phyloP scores from a whole-genome alignment of 371 early-diverging fungal species.

The Funneliformis caledonium region DNA sequence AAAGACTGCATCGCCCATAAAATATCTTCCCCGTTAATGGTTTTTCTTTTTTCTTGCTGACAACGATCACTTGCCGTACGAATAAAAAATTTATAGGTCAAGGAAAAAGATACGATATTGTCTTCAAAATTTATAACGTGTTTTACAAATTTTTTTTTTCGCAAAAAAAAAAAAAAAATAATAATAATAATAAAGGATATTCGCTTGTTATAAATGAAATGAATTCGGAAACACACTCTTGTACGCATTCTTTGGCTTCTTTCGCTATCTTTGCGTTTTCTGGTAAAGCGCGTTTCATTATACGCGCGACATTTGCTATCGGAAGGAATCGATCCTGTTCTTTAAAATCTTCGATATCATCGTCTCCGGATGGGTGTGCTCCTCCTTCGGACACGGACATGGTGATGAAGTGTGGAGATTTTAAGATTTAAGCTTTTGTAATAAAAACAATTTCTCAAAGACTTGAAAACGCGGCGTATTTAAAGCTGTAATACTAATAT shows the following conservation, averaged over 20 bases:
- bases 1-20: conserved; percentile 99
- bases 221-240: conserved; percentile 99
- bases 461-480: not conserved
- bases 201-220: conserved; percentile 99
- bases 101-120: not conserved
- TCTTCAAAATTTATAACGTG: not conserved
- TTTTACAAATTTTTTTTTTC: not conserved
- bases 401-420: not conserved
- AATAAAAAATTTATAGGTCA: conserved; percentile 16
- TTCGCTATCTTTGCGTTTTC: conserved; percentile 99
- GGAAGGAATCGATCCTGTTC: conserved; percentile 98
- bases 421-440: not conserved
- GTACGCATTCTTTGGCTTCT: conserved; percentile 98
- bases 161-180: not conserved
- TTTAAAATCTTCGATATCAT: conserved; percentile 65
- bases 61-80: conserved; percentile 90
- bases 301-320: conserved; percentile 91
- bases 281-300: conserved; percentile 99
- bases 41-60: conserved; percentile 96
- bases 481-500: not conserved
- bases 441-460: not conserved
- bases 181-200: conserved; percentile 52
- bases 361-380: conserved; percentile 31
- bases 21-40: conserved; percentile 99
- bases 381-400: conserved; percentile 26